phyloP scores from a whole-genome alignment of 78 protist genomes.

The Dictyostelium intermedium region DNA sequence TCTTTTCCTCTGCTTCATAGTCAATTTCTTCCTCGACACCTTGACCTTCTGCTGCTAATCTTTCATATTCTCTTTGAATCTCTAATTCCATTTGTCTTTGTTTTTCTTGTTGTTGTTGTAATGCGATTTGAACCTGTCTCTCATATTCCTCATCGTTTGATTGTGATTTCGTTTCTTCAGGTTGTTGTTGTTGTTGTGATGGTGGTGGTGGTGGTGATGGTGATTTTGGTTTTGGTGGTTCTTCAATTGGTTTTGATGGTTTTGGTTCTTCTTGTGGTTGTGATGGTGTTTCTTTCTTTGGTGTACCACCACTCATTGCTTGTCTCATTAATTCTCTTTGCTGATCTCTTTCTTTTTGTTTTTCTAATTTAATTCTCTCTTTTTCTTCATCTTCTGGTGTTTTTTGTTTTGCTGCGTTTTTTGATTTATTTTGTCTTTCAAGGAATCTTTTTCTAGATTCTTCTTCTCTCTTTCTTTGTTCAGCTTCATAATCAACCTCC shows the following conservation, averaged over 20 bases:
- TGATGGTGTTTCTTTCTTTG: no score
- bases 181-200: background rate
- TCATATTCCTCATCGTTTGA: constrained; percentile 19
- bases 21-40: background rate
- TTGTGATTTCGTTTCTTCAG: background rate
- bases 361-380: constrained; percentile 6
- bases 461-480: background rate
- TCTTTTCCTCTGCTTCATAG: background rate
- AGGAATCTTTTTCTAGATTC: background rate
- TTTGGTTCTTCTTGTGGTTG: no score
- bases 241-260: no score
- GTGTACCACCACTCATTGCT: background rate
- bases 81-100: constrained; percentile 63
- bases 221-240: background rate
- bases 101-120: constrained; percentile 29
- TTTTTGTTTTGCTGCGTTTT: background rate
- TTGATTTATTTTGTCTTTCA: constrained; percentile 16
- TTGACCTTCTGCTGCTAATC: constrained; percentile 48
- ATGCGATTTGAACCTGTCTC: background rate
- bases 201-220: background rate
- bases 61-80: constrained; percentile 46
- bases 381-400: constrained; percentile 29
- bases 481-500: background rate
- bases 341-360: constrained; percentile 60
- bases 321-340: constrained; percentile 47